Evolutionary conservation across 805 yeast genomes (phyloP).

Genomic region (Spathaspora sp.): DNA sequence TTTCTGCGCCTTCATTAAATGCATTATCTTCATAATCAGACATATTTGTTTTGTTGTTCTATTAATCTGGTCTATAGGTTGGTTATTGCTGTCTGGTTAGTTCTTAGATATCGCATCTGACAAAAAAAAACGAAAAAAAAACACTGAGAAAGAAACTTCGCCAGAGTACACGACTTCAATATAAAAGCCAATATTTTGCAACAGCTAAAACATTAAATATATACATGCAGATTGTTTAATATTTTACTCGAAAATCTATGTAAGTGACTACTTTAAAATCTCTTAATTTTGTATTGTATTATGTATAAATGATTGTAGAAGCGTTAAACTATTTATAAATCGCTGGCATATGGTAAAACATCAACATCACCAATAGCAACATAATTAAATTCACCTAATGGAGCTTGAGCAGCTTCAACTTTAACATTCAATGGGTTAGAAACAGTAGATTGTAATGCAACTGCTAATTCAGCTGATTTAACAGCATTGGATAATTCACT

Average conservation of each 20-base stretch:
- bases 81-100: neutral
- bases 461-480: constrained; percentile 39
- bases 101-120: neutral
- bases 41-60: constrained; percentile 18
- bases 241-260: neutral
- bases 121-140: neutral
- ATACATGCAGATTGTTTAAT: no score
- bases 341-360: constrained; percentile 84
- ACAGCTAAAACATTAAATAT: no score
- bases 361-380: constrained; percentile 88
- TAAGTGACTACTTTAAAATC: neutral
- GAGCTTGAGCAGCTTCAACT: constrained; percentile 32
- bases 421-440: constrained; percentile 27
- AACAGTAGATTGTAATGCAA: constrained; percentile 38
- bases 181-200: no score
- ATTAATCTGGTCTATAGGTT: neutral
- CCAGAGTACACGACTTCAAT: neutral
- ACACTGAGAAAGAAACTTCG: neutral
- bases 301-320: neutral
- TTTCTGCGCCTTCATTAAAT: constrained; percentile 67
- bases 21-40: constrained; percentile 43
- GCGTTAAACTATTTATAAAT: constrained; percentile 52
- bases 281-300: neutral
- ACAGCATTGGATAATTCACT: constrained; percentile 57
- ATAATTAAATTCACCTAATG: constrained; percentile 67